phyloP scores from a whole-genome alignment of 169 alveolate genomes.

The Plasmodium ovale region DNA sequence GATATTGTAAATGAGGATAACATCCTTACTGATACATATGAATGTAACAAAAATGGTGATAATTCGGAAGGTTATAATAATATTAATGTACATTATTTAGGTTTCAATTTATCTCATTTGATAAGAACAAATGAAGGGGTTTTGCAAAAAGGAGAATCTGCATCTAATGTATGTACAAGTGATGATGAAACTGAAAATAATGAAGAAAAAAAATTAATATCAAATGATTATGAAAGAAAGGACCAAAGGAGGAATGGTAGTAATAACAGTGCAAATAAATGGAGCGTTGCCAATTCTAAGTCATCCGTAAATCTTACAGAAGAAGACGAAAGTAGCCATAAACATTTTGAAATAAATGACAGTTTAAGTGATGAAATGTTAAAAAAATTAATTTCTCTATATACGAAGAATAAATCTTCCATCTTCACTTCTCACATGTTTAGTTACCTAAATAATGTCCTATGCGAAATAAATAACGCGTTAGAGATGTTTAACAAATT shows the following conservation, averaged over 20 bases:
- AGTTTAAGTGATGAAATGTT: constrained; percentile 74
- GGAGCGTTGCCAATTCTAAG: not conserved
- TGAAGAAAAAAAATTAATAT: constrained; percentile 1
- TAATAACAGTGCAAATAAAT: not conserved
- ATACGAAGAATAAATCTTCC: constrained; percentile 69
- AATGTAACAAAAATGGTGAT: constrained; percentile 1
- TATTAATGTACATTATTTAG: constrained; percentile 59
- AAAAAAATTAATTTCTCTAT: constrained; percentile 51
- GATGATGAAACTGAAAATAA: not conserved
- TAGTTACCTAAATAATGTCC: constrained; percentile 55
- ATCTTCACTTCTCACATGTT: constrained; percentile 71
- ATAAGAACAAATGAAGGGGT: constrained; percentile 60
- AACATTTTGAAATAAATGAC: constrained; percentile 16
- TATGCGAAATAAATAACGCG: constrained; percentile 69
- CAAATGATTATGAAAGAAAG: not conserved
- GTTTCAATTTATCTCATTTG: constrained; percentile 60
- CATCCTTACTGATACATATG: not conserved
- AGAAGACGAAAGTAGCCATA: constrained; percentile 1
- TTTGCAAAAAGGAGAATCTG: constrained; percentile 7
- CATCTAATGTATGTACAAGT: not conserved
- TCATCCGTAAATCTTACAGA: constrained; percentile 1
- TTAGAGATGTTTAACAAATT: constrained; percentile 59
- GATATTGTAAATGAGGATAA: constrained; percentile 34
- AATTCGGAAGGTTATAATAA: constrained; percentile 27
- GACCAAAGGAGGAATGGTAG: not conserved